phyloP scores from a whole-genome alignment of 768 basidiomycete species.

The Amyloporia xantha region DNA sequence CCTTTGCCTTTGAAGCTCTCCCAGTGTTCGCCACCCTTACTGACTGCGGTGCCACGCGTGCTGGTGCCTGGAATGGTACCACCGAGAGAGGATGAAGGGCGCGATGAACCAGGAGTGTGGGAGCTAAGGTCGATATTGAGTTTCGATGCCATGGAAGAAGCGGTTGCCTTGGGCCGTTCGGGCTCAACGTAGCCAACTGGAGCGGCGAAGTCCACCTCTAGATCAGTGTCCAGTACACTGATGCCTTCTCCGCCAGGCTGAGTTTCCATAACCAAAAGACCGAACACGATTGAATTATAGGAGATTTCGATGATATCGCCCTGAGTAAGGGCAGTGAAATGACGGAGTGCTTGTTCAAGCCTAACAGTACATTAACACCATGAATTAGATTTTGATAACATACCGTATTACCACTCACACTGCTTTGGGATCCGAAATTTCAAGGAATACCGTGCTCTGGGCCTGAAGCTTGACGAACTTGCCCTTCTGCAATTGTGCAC shows the following conservation, averaged over 20 bases:
- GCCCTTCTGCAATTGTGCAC: slow-evolving; percentile 83
- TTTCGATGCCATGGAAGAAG: slow-evolving; percentile 92
- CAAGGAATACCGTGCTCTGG: slow-evolving; percentile 90
- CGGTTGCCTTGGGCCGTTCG: slow-evolving; percentile 72
- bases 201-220: slow-evolving; percentile 95
- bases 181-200: slow-evolving; percentile 95
- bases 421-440: slow-evolving; percentile 96
- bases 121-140: slow-evolving; percentile 90
- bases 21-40: slow-evolving; percentile 79
- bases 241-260: slow-evolving; percentile 85
- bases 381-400: not conserved
- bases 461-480: slow-evolving; percentile 96
- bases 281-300: slow-evolving; percentile 96
- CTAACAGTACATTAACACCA: no score
- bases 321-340: slow-evolving; percentile 87
- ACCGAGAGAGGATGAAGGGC: slow-evolving; percentile 69
- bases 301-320: slow-evolving; percentile 97
- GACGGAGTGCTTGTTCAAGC: slow-evolving; percentile 89
- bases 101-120: slow-evolving; percentile 78
- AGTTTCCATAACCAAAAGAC: slow-evolving; percentile 92
- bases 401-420: slow-evolving; percentile 55
- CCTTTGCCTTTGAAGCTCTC: slow-evolving; percentile 97
- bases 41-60: slow-evolving; percentile 44
- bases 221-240: slow-evolving; percentile 87
- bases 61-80: slow-evolving; percentile 56